phyloP scores from a whole-genome alignment of 495 filamentous ascomycete genomes.

The Aspergillus saccharolyticus region DNA sequence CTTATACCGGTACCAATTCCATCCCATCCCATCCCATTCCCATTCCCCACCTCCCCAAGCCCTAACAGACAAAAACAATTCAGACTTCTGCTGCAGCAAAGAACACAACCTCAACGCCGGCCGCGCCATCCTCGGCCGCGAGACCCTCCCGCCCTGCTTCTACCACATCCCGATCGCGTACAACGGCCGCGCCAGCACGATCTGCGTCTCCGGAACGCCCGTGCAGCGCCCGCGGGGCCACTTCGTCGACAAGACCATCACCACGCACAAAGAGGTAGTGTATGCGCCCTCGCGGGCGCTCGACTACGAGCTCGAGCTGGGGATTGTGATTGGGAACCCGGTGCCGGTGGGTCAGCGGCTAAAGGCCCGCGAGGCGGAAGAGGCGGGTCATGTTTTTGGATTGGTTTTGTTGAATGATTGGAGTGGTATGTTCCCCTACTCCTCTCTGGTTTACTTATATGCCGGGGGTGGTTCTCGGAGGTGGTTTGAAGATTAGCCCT shows the following conservation, averaged over 20 bases:
- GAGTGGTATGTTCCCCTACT: slow-evolving; percentile 73
- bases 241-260: not conserved
- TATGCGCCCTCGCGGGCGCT: slow-evolving; percentile 55
- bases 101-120: not conserved
- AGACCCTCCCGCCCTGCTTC: not conserved
- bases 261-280: slow-evolving; percentile 23
- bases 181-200: not conserved
- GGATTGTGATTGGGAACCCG: slow-evolving; percentile 60
- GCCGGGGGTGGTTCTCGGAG: too few relatives aligned
- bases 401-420: slow-evolving; percentile 97
- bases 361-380: slow-evolving; percentile 49
- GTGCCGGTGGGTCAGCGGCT: slow-evolving; percentile 15
- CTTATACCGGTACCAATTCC: slow-evolving; percentile 63
- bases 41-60: too few relatives aligned
- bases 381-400: slow-evolving; percentile 70
- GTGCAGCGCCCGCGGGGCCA: not conserved
- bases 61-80: too few relatives aligned
- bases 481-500: too few relatives aligned
- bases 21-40: too few relatives aligned
- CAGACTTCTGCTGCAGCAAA: not conserved
- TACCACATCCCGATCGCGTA: not conserved
- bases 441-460: too few relatives aligned
- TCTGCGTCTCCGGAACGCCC: not conserved
- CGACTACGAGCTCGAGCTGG: slow-evolving; percentile 82
- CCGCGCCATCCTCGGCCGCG: not conserved